Evolutionary conservation across 2,329 filamentous ascomycete genomes (phyloP).

Genomic region (Purpureocillium lavendulum): DNA sequence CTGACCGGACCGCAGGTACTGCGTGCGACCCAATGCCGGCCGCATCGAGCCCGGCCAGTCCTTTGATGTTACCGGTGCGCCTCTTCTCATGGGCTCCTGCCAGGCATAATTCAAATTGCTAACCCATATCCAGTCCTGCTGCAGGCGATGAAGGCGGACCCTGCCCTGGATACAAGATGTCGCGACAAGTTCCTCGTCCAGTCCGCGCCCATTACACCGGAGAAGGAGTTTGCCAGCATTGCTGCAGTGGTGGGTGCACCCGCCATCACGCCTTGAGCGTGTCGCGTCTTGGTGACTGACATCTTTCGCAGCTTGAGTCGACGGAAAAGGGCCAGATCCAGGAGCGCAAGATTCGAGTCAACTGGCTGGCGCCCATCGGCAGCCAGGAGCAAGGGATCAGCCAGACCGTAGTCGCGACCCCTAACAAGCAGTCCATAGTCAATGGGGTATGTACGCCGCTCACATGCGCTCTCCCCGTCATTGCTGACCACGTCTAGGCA

Average conservation of each 20-base stretch:
- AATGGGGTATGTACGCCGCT: constrained; percentile 29
- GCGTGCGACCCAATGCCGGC: constrained; percentile 92
- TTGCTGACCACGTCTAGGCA: constrained; percentile 14
- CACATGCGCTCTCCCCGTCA: neutral
- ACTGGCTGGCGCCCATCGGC: constrained; percentile 63
- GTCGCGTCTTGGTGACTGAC: neutral
- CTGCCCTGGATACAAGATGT: constrained; percentile 77
- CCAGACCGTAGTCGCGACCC: constrained; percentile 23
- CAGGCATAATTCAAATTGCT: too few relatives aligned
- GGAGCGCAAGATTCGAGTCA: constrained; percentile 93
- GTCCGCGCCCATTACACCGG: constrained; percentile 72
- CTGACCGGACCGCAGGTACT: constrained; percentile 60
- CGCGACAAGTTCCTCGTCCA: constrained; percentile 97
- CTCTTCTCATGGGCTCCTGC: neutral
- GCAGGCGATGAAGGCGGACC: constrained; percentile 96
- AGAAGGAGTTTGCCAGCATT: constrained; percentile 77
- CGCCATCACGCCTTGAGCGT: neutral
- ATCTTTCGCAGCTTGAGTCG: constrained; percentile 59
- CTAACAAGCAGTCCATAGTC: constrained; percentile 27
- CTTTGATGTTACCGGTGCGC: constrained; percentile 85
- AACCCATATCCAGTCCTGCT: constrained; percentile 61
- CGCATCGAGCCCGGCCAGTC: constrained; percentile 84
- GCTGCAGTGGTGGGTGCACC: constrained; percentile 61
- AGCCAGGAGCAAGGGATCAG: constrained; percentile 14
- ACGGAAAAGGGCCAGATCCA: constrained; percentile 71